These are phyloP conservation scores for Sporobolus alterniflorus DNA, from an alignment of 202 grass and related monocot genomes.

Conservation along the genomic window DNA sequence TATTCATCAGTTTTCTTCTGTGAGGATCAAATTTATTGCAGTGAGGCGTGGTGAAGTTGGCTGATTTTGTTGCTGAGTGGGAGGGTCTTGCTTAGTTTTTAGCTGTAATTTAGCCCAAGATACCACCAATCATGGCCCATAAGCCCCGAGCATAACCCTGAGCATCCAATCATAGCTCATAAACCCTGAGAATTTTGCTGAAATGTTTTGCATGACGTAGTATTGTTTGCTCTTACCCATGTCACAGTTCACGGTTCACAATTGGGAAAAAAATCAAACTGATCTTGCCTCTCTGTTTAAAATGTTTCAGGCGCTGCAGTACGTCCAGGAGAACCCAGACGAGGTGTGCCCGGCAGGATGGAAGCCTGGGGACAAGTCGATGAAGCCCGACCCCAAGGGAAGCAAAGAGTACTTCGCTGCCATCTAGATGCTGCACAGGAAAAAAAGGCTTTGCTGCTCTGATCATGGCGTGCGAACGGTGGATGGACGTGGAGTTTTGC, in stretches of 20 bases:
- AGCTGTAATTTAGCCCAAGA: background rate
- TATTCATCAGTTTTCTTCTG: background rate
- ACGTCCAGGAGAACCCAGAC: slow-evolving; percentile 93
- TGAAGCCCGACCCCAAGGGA: slow-evolving; percentile 94
- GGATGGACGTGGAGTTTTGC: slow-evolving; percentile 25
- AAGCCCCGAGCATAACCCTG: background rate
- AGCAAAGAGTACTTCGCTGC: slow-evolving; percentile 94
- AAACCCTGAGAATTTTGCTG: too few relatives aligned
- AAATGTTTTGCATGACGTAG: too few relatives aligned
- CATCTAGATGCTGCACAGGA: slow-evolving; percentile 39
- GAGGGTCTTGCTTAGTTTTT: background rate
- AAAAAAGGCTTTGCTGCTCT: slow-evolving; percentile 37
- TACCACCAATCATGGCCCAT: background rate
- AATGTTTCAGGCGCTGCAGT: slow-evolving; percentile 70
- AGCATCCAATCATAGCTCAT: too few relatives aligned
- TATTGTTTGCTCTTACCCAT: background rate
- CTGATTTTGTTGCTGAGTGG: background rate
- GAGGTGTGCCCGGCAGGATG: slow-evolving; percentile 93
- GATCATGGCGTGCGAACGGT: slow-evolving; percentile 22
- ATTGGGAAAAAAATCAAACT: too few relatives aligned
- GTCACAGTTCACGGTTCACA: background rate
- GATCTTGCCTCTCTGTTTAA: background rate
- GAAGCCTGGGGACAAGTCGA: slow-evolving; percentile 85
- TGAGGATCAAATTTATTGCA: background rate
- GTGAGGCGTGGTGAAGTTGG: background rate